Conservation (phyloP, 1,284 basidiomycete genomes). For the Tilletiopsis washingtonensis region DNA sequence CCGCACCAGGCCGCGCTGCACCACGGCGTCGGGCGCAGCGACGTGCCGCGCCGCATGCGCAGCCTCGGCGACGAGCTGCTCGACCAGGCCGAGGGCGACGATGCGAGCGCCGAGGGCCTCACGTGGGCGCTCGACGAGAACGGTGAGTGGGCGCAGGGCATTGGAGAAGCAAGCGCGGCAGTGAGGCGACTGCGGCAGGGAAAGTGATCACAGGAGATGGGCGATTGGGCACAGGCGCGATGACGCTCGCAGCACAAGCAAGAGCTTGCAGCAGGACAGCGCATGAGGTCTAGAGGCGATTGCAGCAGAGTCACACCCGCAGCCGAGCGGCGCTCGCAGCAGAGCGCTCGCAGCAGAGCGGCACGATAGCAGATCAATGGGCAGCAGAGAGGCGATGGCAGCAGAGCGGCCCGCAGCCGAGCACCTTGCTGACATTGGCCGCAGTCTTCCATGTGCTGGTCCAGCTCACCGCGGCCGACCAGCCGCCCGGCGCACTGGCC, state of each 20-base stretch:
- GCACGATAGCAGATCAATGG: too few relatives aligned
- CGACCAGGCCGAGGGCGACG: conserved; percentile 72
- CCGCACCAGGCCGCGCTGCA: conserved; percentile 52
- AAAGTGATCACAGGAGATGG: too few relatives aligned
- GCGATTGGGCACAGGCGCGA: too few relatives aligned
- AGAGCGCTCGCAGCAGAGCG: too few relatives aligned
- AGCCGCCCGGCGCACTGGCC: conserved; percentile 35
- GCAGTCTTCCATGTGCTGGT: conserved; percentile 35
- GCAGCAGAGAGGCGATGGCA: too few relatives aligned
- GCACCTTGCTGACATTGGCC: neutral
- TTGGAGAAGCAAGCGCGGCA: neutral
- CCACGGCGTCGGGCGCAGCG: conserved; percentile 71
- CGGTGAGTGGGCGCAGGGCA: conserved; percentile 58
- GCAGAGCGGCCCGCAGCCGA: too few relatives aligned
- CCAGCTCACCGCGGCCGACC: conserved; percentile 32
- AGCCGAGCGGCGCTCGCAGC: too few relatives aligned
- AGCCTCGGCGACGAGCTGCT: conserved; percentile 82
- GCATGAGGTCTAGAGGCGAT: too few relatives aligned
- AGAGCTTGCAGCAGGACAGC: conserved; percentile 33
- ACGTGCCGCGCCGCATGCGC: conserved; percentile 67
- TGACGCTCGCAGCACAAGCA: conserved; percentile 70
- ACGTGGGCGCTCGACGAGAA: conserved; percentile 82
- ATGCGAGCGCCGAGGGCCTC: conserved; percentile 60
- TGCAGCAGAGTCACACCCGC: too few relatives aligned
- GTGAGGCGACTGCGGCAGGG: too few relatives aligned